Evolutionary conservation across 2,329 filamentous ascomycete species (phyloP).

Genomic region (Proliferodiscus dingleyae): DNA sequence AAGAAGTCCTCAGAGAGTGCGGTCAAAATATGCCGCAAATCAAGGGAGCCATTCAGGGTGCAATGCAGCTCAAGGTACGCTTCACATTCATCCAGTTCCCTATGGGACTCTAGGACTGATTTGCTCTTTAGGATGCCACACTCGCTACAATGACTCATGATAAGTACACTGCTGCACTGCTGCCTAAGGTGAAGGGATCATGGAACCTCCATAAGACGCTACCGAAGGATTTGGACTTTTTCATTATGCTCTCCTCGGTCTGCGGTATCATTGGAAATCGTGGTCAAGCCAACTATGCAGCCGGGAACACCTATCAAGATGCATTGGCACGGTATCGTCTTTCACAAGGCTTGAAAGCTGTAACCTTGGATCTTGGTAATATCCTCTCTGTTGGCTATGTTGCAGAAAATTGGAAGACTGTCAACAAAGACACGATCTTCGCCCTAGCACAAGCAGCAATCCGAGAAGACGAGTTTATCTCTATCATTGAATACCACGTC

Average conservation of each 20-base stretch:
- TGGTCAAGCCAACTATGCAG: conserved; percentile 28
- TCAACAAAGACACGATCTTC: not conserved
- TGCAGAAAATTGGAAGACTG: conserved; percentile 25
- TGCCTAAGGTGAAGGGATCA: conserved; percentile 32
- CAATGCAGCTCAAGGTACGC: conserved; percentile 16
- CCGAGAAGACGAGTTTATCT: conserved; percentile 15
- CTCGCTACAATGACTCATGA: conserved; percentile 28
- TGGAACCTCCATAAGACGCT: conserved; percentile 24
- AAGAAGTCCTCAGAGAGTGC: conserved; percentile 10
- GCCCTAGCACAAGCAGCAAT: conserved; percentile 4
- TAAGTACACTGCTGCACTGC: conserved; percentile 31
- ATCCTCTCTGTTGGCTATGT: conserved; percentile 26
- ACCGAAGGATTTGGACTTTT: conserved; percentile 31
- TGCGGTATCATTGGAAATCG: conserved; percentile 23
- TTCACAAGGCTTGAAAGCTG: conserved; percentile 16
- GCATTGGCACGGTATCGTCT: conserved; percentile 21
- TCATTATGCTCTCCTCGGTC: conserved; percentile 19
- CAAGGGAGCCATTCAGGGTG: conserved; percentile 24
- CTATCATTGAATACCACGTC: conserved; percentile 1
- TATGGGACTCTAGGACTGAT: conserved; percentile 5
- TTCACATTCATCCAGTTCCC: too few relatives aligned
- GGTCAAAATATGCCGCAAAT: conserved; percentile 14
- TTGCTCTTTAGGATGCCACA: conserved; percentile 20
- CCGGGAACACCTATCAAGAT: conserved; percentile 32
- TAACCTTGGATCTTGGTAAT: conserved; percentile 17